Conservation (phyloP, 1,284 basidiomycete genomes). For the Salmacisia buchloeana region DNA sequence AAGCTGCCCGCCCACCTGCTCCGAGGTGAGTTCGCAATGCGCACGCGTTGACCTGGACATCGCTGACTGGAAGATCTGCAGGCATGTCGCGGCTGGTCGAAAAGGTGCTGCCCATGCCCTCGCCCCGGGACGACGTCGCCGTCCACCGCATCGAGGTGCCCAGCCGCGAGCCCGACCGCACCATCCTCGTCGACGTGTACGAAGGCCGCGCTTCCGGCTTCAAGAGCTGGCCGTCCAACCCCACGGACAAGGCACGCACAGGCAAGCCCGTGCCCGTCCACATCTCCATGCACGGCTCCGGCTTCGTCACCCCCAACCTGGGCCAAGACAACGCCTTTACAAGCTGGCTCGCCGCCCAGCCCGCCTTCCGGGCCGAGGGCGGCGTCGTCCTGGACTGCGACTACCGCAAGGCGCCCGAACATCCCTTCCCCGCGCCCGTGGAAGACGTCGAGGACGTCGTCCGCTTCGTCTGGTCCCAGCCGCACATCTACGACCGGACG, state of each 20-base stretch:
- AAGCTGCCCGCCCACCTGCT: slow-evolving; percentile 5
- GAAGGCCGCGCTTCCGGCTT: slow-evolving; percentile 8
- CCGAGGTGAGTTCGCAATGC: slow-evolving; percentile 3
- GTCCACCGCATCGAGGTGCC: slow-evolving; percentile 7
- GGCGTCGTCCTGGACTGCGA: slow-evolving; percentile 31
- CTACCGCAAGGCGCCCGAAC: slow-evolving; percentile 45
- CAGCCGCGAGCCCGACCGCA: slow-evolving; percentile 11
- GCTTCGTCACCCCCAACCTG: slow-evolving; percentile 27
- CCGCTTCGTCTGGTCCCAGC: slow-evolving; percentile 2
- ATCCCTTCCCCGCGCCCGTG: slow-evolving; percentile 35
- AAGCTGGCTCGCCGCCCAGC: neutral
- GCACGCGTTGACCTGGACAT: too few relatives aligned
- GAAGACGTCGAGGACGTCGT: slow-evolving; percentile 30
- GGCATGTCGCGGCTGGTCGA: neutral
- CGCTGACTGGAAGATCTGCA: too few relatives aligned
- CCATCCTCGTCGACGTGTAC: slow-evolving; percentile 29
- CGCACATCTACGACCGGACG: slow-evolving; percentile 11
- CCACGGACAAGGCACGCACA: neutral
- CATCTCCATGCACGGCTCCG: slow-evolving; percentile 26
- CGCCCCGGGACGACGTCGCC: neutral
- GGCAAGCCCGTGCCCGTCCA: slow-evolving; percentile 20
- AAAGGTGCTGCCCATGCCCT: neutral
- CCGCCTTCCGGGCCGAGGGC: neutral
- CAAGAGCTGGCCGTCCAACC: too few relatives aligned
- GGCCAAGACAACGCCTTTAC: slow-evolving; percentile 22